These are phyloP conservation scores for Symbiodinium pilosum DNA, from an alignment of 73 alveolate species.

Conservation along the genomic window DNA sequence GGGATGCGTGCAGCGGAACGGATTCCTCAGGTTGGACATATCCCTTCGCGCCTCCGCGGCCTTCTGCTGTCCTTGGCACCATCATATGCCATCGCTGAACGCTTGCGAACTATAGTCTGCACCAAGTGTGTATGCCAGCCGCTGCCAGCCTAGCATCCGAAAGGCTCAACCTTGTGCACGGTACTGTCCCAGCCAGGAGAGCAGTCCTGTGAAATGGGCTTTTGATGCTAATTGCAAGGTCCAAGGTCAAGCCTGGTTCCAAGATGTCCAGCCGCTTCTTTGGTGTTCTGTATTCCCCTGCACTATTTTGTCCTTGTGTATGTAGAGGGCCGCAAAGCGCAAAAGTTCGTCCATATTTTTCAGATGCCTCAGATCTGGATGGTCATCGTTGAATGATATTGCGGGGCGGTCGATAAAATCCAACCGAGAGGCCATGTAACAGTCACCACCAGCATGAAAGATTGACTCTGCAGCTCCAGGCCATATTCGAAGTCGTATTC, in stretches of 20 bases:
- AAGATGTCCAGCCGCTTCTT: too few species aligned
- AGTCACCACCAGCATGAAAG: background rate
- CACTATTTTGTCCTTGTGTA: background rate
- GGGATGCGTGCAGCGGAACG: too few species aligned
- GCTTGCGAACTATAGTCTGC: too few species aligned
- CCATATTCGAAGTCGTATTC: background rate
- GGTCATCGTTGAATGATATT: too few species aligned
- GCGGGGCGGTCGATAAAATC: too few species aligned
- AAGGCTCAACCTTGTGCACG: background rate
- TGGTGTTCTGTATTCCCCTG: too few species aligned
- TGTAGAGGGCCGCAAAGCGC: conserved; percentile 13
- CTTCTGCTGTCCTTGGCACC: background rate
- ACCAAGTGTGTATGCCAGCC: too few species aligned
- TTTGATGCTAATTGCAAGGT: too few species aligned
- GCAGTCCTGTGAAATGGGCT: background rate
- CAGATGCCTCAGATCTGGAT: background rate
- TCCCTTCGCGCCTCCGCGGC: background rate
- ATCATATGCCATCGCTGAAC: too few species aligned
- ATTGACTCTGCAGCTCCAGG: background rate
- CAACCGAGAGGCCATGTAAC: background rate
- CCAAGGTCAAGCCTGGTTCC: too few species aligned
- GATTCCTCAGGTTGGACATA: too few species aligned
- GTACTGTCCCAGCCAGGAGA: conserved; percentile 8
- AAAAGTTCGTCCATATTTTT: background rate
- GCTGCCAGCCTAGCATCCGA: background rate